These are phyloP conservation scores for Plasmodium vivax DNA, from an alignment of 169 alveolate genomes.

Conservation along the genomic window DNA sequence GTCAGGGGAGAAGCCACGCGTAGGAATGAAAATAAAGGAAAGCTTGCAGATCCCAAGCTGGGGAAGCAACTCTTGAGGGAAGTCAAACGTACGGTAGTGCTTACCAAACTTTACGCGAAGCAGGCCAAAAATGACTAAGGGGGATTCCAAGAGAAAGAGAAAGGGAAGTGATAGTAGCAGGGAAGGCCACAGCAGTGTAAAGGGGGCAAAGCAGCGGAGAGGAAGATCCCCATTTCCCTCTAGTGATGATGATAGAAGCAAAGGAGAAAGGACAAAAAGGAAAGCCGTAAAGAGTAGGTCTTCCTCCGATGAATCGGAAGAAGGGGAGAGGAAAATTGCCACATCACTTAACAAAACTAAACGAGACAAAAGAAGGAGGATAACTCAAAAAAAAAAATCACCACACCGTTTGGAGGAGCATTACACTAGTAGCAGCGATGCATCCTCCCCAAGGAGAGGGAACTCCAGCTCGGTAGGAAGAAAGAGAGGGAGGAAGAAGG, in stretches of 20 bases:
- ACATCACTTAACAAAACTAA: not conserved
- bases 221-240: not conserved
- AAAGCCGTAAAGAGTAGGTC: not conserved
- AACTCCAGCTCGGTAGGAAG: not conserved
- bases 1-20: not conserved
- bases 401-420: not conserved
- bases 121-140: not conserved
- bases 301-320: not conserved
- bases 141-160: not conserved
- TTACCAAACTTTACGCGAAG: not conserved
- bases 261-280: slow-evolving; percentile 1
- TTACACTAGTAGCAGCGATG: not conserved
- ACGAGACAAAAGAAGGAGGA: not conserved
- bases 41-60: not conserved
- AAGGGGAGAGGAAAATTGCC: not conserved
- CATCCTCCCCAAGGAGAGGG: not conserved
- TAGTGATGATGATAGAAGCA: not conserved
- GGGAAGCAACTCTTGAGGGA: not conserved
- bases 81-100: not conserved
- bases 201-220: not conserved
- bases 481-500: not conserved
- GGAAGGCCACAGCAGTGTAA: not conserved
- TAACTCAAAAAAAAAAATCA: not conserved
- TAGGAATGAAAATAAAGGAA: not conserved
- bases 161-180: not conserved